Conservation (phyloP, 495 filamentous ascomycete species). For the Lentithecium fluviatile region DNA sequence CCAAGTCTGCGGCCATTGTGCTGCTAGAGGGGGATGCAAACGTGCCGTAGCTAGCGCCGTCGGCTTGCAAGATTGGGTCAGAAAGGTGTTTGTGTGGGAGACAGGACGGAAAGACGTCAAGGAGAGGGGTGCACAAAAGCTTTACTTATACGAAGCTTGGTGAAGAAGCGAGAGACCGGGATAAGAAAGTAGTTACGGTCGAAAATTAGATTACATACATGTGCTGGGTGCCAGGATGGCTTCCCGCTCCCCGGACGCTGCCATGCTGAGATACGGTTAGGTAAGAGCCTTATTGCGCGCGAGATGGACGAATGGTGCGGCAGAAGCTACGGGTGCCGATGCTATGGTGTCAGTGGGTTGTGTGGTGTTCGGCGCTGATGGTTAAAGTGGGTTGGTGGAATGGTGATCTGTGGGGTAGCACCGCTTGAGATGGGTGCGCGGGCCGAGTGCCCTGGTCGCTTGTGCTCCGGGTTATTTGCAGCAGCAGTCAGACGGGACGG, state of each 20-base stretch:
- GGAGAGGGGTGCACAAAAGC: not conserved
- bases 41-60: conserved; percentile 17
- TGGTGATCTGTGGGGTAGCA: not conserved
- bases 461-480: too few relatives aligned
- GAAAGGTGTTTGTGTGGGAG: not conserved
- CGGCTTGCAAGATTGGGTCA: not conserved
- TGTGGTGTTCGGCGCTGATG: not conserved
- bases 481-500: too few relatives aligned
- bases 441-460: not conserved
- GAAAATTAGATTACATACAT: not conserved
- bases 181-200: not conserved
- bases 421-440: not conserved
- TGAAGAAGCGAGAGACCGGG: not conserved
- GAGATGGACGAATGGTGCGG: not conserved
- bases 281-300: too few relatives aligned
- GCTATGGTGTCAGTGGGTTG: not conserved
- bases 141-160: not conserved
- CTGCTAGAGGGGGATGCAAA: conserved; percentile 4
- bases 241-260: not conserved
- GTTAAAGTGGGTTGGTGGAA: conserved; percentile 8
- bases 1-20: not conserved
- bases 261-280: not conserved
- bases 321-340: not conserved
- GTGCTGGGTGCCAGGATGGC: not conserved
- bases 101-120: not conserved